These are phyloP conservation scores for Neurospora crassa DNA, from an alignment of 2,329 filamentous ascomycete species.

Conservation along the genomic window DNA sequence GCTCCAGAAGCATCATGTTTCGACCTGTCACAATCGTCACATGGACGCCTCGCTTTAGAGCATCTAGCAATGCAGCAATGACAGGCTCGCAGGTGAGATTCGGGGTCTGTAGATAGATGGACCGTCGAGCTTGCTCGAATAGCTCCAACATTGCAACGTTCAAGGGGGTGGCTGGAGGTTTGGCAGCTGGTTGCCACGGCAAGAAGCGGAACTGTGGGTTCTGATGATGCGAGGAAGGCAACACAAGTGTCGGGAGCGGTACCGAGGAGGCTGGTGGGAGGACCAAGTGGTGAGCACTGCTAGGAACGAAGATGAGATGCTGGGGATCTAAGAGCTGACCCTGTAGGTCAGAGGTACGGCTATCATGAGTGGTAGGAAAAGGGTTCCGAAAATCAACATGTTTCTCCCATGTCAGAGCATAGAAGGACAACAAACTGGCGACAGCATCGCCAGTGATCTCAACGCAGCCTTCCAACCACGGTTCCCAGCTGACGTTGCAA, in stretches of 20 bases:
- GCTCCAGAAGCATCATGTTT: conserved; percentile 67
- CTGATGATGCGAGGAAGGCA: conserved; percentile 65
- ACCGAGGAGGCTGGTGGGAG: neutral
- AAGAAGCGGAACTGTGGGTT: conserved; percentile 56
- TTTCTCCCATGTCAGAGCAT: conserved; percentile 56
- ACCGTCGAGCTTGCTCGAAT: conserved; percentile 44
- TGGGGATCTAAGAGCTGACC: neutral
- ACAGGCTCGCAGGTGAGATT: conserved; percentile 64
- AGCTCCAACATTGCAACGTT: conserved; percentile 56
- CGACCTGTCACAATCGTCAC: conserved; percentile 59
- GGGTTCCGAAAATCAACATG: conserved; percentile 4
- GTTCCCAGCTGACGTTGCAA: conserved; percentile 79
- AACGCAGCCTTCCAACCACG: conserved; percentile 76
- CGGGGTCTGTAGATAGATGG: conserved; percentile 65
- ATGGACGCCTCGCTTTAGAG: conserved; percentile 55
- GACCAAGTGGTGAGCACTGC: conserved; percentile 16
- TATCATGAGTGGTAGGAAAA: neutral
- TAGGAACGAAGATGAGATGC: conserved; percentile 8
- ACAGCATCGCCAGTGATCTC: conserved; percentile 56
- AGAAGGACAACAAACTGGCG: conserved; percentile 54
- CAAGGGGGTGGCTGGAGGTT: conserved; percentile 54
- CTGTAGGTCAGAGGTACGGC: neutral
- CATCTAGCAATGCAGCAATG: conserved; percentile 48
- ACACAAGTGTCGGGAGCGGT: conserved; percentile 46
- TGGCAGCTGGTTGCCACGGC: conserved; percentile 39